Conservation (phyloP, 139 green algal species). For the Tetradesmus lagerheimii region DNA sequence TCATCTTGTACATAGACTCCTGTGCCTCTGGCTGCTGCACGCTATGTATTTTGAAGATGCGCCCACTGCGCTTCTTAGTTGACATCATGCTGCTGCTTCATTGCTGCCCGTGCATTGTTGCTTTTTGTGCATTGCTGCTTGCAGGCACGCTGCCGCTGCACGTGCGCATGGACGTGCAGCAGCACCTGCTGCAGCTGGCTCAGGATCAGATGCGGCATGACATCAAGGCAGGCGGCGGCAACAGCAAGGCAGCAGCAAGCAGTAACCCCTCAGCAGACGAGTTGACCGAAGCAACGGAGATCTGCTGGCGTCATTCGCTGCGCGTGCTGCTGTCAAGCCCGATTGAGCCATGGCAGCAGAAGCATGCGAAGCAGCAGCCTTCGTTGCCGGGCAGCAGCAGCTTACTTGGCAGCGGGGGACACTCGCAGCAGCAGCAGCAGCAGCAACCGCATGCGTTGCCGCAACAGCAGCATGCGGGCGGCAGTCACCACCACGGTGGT, state of each 20-base stretch:
- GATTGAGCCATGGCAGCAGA: not conserved
- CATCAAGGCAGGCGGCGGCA: not conserved
- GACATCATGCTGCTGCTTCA: no score
- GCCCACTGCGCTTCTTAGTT: no score
- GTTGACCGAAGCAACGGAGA: not conserved
- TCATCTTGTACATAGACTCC: no score
- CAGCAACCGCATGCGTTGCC: not conserved
- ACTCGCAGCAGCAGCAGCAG: slow-evolving; percentile 1
- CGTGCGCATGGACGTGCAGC: slow-evolving; percentile 33
- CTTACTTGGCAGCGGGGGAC: not conserved
- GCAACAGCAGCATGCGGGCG: not conserved
- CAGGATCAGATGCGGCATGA: slow-evolving; percentile 26
- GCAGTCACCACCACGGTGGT: not conserved
- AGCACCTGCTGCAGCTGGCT: slow-evolving; percentile 43
- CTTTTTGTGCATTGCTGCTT: not conserved
- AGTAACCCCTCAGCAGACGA: not conserved
- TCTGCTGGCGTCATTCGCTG: slow-evolving; percentile 33
- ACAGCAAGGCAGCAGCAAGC: slow-evolving; percentile 1
- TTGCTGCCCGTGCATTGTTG: no score
- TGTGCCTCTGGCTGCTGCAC: no score
- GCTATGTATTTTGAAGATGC: no score
- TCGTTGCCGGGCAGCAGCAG: not conserved
- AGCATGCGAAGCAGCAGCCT: not conserved
- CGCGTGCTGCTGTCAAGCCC: slow-evolving; percentile 38
- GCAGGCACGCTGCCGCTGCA: not conserved